These are phyloP conservation scores for Aspergillus tamarii DNA, from an alignment of 2,329 filamentous ascomycete genomes.

Conservation along the genomic window DNA sequence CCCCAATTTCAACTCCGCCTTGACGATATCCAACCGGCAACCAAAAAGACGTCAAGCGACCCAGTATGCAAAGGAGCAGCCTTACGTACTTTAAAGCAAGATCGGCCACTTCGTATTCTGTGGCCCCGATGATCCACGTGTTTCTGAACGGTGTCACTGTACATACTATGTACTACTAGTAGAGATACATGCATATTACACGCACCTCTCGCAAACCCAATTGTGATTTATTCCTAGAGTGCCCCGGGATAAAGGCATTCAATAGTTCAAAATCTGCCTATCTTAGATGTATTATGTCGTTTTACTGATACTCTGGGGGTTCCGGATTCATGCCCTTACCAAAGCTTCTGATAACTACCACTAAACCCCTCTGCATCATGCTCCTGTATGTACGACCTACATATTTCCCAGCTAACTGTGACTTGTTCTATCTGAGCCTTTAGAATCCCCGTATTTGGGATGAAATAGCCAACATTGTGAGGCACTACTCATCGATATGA, in stretches of 20 bases:
- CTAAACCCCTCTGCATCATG: not conserved
- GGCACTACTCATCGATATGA: too few relatives aligned
- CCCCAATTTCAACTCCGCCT: not conserved
- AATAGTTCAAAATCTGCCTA: too few relatives aligned
- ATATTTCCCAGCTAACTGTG: too few relatives aligned
- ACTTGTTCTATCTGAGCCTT: too few relatives aligned
- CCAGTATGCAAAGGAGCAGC: not conserved
- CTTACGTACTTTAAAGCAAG: not conserved
- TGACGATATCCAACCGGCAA: not conserved
- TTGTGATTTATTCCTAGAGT: not conserved
- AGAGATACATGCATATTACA: slow-evolving; percentile 1
- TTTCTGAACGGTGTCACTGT: not conserved
- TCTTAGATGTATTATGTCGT: not conserved
- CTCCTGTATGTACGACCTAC: too few relatives aligned
- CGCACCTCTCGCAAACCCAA: not conserved
- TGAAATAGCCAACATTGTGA: not conserved
- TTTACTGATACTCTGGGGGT: not conserved
- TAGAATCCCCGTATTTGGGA: not conserved
- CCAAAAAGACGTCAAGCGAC: not conserved
- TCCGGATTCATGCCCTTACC: not conserved
- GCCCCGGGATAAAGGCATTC: not conserved
- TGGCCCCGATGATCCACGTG: not conserved
- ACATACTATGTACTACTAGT: not conserved
- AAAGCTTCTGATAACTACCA: not conserved
- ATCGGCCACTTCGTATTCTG: not conserved